Evolutionary conservation across 148 eudicot genomes (phyloP).

Genomic region (Vaccinium macrocarpon): DNA sequence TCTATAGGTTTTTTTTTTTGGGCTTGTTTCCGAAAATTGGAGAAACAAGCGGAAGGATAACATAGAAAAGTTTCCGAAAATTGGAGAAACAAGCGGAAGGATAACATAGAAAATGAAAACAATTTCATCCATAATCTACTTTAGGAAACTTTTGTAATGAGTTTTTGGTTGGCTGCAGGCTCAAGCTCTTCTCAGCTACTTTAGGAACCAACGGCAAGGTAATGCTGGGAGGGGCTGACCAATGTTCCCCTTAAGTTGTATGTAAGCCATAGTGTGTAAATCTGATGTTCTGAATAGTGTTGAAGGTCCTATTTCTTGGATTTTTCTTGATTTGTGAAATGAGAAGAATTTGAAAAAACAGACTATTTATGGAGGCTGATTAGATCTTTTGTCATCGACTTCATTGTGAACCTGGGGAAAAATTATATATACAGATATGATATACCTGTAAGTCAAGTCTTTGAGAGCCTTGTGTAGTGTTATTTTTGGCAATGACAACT

Average conservation of each 20-base stretch:
- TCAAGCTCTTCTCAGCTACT: constrained; percentile 50
- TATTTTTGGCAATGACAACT: not conserved
- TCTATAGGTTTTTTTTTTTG: not conserved
- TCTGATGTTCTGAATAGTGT: constrained; percentile 22
- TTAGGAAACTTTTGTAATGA: not conserved
- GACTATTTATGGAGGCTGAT: not conserved
- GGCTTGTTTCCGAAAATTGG: not conserved
- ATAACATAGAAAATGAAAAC: not conserved
- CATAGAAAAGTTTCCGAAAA: not conserved
- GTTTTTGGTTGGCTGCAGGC: constrained; percentile 39
- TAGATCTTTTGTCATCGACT: not conserved
- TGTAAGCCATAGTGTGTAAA: constrained; percentile 16
- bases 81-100: too few species aligned
- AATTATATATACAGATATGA: not conserved
- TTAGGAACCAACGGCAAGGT: constrained; percentile 56
- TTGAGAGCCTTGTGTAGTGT: constrained; percentile 6
- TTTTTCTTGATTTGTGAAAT: constrained; percentile 12
- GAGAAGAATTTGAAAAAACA: not conserved
- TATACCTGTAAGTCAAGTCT: not conserved
- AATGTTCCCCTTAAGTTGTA: not conserved
- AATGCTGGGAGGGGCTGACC: constrained; percentile 48
- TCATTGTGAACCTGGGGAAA: constrained; percentile 5
- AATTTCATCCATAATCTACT: not conserved
- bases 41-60: not conserved
- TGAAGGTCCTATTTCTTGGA: not conserved